Evolutionary conservation across 1,139 yeast genomes (phyloP).

Genomic region (Debaryomyces robertsiae): DNA sequence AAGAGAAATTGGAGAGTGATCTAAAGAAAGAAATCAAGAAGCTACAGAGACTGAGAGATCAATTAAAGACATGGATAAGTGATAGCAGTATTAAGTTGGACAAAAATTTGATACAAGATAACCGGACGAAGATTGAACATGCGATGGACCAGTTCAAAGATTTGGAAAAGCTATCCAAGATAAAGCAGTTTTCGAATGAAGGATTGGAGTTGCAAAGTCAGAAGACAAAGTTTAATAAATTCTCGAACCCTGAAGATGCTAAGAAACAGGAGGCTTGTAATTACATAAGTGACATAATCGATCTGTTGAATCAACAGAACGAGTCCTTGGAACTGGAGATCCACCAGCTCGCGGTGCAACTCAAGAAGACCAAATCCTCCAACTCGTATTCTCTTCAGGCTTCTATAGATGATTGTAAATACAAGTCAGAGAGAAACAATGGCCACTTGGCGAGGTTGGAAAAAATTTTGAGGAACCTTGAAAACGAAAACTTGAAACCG

Average conservation of each 20-base stretch:
- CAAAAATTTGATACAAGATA: slow-evolving; percentile 70
- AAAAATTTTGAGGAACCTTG: slow-evolving; percentile 71
- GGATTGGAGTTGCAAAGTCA: slow-evolving; percentile 73
- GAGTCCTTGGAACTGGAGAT: slow-evolving; percentile 80
- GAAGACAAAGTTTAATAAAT: slow-evolving; percentile 33
- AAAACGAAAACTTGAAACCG: slow-evolving; percentile 81
- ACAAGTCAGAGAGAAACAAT: slow-evolving; percentile 71
- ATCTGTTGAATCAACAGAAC: slow-evolving; percentile 80
- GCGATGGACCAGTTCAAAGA: slow-evolving; percentile 98
- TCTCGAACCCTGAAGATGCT: slow-evolving; percentile 71
- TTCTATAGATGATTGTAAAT: slow-evolving; percentile 62
- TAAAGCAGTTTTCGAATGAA: slow-evolving; percentile 93
- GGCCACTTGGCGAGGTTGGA: slow-evolving; percentile 82
- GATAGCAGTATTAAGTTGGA: slow-evolving; percentile 93
- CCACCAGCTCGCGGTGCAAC: slow-evolving; percentile 50
- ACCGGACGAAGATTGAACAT: slow-evolving; percentile 79
- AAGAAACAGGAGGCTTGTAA: slow-evolving; percentile 76
- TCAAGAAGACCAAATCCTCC: slow-evolving; percentile 57
- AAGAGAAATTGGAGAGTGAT: slow-evolving; percentile 92
- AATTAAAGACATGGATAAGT: slow-evolving; percentile 92
- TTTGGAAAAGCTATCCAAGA: slow-evolving; percentile 91
- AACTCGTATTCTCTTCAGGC: slow-evolving; percentile 41
- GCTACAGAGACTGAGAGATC: slow-evolving; percentile 92
- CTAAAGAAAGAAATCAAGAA: slow-evolving; percentile 95
- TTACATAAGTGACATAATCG: slow-evolving; percentile 74